These are phyloP conservation scores for Dendrobium huoshanense DNA, from an alignment of 106 monocot genomes.

Conservation along the genomic window DNA sequence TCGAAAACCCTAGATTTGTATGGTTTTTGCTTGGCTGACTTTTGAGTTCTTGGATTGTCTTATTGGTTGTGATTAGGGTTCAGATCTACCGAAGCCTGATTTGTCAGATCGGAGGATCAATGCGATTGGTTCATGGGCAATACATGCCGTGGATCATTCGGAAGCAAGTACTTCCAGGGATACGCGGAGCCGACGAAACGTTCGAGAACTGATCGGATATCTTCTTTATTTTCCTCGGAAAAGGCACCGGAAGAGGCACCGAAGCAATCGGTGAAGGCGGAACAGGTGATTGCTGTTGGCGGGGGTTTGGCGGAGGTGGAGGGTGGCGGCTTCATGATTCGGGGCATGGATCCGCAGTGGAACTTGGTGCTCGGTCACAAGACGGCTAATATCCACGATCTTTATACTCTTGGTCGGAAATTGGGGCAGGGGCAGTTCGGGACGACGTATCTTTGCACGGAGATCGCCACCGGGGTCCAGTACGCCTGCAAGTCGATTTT, in stretches of 20 bases:
- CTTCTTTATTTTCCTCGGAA: not conserved
- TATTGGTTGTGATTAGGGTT: not conserved
- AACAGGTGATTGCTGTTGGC: not conserved
- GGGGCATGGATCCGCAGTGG: constrained; percentile 16
- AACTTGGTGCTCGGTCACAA: constrained; percentile 43
- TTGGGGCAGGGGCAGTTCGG: constrained; percentile 70
- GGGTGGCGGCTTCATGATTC: constrained; percentile 22
- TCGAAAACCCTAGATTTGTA: not conserved
- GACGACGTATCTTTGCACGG: constrained; percentile 59
- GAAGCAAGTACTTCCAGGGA: constrained; percentile 16
- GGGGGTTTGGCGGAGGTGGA: not conserved
- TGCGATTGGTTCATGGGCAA: constrained; percentile 19
- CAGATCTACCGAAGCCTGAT: not conserved
- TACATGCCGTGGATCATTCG: constrained; percentile 17
- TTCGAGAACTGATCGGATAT: constrained; percentile 1
- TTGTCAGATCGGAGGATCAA: not conserved
- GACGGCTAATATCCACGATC: constrained; percentile 45
- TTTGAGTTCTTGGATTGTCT: not conserved
- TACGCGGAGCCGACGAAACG: constrained; percentile 10
- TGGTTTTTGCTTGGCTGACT: not conserved
- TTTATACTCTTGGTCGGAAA: constrained; percentile 48
- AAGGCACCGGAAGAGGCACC: not conserved
- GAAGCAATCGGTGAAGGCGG: not conserved
- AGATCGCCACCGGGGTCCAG: constrained; percentile 46
- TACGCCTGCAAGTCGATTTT: constrained; percentile 72